Base-by-base conservation (phyloP, 2,329 filamentous ascomycete genomes). In the Trichophyton schoenleinii region DNA sequence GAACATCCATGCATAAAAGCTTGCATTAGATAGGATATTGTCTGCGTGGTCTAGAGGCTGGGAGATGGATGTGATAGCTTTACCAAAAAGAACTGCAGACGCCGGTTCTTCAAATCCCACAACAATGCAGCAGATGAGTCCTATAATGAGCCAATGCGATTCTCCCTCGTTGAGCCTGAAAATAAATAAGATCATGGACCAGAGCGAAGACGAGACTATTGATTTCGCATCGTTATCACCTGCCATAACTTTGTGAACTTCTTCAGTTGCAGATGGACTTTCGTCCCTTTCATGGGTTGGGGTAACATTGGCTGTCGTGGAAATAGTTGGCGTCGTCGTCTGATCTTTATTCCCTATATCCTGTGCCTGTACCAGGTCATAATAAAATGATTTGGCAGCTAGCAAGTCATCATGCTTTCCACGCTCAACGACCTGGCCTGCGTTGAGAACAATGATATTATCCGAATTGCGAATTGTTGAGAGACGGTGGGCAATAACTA, bases 11-110 rank as follows among this genome's bases (percentile, higher is more conserved):
- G 80, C 80, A 42, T 80, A 83, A 65, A 86, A 78, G 41, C 76
- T 71, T 5, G 82, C 82, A 28, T 71, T 69, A 9, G 74, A 76
- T 3, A 76, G 73, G 53, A 85, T 83, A 9, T 73, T 75, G 3
- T 73, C 71, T 1, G 75, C 69, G 9, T 74, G 71, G 44, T 80
- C 76, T 70, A 82, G 85, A 0, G 80, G 77, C 13, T 13, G 46
- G 62, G 78, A 83, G 42, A 86, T 72, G 44, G 72, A 77, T n/a
- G 80, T 80, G 52, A 86, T 77, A 0, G 81, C 81, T 67, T 83
- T 79, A 53, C 83, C 83, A 62, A 86, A 85, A 46, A 86, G 80
- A 3, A 84, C 72, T 18, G 80, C 83, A 57, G 80, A 78, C 0
- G 77, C 81, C 18, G 80, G 80, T 68, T 82, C 85, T 0, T 82